phyloP scores from a whole-genome alignment of 495 filamentous ascomycete species.

The Penicillium coffeae region DNA sequence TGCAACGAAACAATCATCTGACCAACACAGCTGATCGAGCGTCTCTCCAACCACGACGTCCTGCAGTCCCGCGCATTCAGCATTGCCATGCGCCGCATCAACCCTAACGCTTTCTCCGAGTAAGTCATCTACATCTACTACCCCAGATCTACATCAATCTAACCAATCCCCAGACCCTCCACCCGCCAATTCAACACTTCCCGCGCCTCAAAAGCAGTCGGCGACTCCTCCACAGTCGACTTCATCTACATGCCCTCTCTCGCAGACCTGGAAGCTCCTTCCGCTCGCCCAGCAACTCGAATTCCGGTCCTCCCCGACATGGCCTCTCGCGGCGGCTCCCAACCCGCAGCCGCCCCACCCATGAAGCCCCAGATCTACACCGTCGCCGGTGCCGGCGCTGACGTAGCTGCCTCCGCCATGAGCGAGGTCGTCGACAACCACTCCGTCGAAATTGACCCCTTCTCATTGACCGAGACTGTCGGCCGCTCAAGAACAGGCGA shows the following conservation, averaged over 20 bases:
- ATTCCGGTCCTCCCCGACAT: conserved; percentile 55
- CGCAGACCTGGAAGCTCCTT: conserved; percentile 36
- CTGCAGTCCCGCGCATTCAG: conserved; percentile 51
- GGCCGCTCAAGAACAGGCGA: conserved; percentile 39
- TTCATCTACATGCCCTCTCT: conserved; percentile 58
- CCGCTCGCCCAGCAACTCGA: conserved; percentile 28
- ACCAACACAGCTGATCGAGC: conserved; percentile 42
- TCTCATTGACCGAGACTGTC: conserved; percentile 52
- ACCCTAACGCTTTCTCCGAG: conserved; percentile 38
- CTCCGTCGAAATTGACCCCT: conserved; percentile 54
- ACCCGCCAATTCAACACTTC: conserved; percentile 58
- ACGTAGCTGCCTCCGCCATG: conserved; percentile 53
- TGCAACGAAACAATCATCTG: conserved; percentile 1
- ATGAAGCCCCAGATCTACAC: conserved; percentile 59
- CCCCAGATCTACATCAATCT: not conserved
- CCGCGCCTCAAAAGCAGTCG: conserved; percentile 49
- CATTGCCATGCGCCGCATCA: conserved; percentile 49
- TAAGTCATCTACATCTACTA: conserved; percentile 19
- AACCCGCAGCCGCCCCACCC: conserved; percentile 24
- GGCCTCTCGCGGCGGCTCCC: conserved; percentile 24
- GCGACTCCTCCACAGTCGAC: conserved; percentile 60
- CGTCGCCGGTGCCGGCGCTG: conserved; percentile 47
- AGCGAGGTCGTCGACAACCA: conserved; percentile 57
- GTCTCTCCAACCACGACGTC: conserved; percentile 51
- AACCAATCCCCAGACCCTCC: conserved; percentile 15